phyloP scores from a whole-genome alignment of 371 early-diverging fungal species.

The Gilbertella persicaria region DNA sequence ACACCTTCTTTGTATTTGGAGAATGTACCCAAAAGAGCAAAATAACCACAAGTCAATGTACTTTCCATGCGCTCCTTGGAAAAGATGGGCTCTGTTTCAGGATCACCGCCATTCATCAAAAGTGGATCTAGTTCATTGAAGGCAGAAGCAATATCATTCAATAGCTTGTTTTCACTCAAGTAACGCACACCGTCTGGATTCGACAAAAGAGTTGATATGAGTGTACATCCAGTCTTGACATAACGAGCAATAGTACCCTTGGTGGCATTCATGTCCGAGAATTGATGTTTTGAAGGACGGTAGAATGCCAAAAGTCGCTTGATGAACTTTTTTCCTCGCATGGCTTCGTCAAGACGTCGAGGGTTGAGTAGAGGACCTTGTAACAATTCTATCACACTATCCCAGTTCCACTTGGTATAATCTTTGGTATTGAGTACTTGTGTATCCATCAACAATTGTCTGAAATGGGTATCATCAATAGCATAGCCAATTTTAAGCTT shows the following conservation, averaged over 20 bases:
- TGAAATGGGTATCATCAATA: slow-evolving; percentile 79
- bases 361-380: slow-evolving; percentile 77
- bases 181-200: slow-evolving; percentile 72
- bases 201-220: slow-evolving; percentile 61
- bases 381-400: slow-evolving; percentile 70
- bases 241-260: slow-evolving; percentile 52
- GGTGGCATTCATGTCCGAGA: slow-evolving; percentile 66
- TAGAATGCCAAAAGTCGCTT: slow-evolving; percentile 78
- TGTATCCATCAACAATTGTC: slow-evolving; percentile 66
- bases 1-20: slow-evolving; percentile 70
- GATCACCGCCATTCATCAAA: slow-evolving; percentile 8
- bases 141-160: slow-evolving; percentile 69
- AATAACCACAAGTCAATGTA: slow-evolving; percentile 77
- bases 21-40: slow-evolving; percentile 73
- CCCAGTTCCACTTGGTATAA: slow-evolving; percentile 84
- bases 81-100: slow-evolving; percentile 73
- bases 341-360: slow-evolving; percentile 76
- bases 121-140: slow-evolving; percentile 74
- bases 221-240: slow-evolving; percentile 65
- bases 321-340: slow-evolving; percentile 74
- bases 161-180: slow-evolving; percentile 66
- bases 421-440: slow-evolving; percentile 79
- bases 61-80: slow-evolving; percentile 75
- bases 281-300: slow-evolving; percentile 73
- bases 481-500: slow-evolving; percentile 70